These are phyloP conservation scores for Xylariaceae sp. DNA, from an alignment of 2,329 filamentous ascomycete genomes.

Conservation along the genomic window DNA sequence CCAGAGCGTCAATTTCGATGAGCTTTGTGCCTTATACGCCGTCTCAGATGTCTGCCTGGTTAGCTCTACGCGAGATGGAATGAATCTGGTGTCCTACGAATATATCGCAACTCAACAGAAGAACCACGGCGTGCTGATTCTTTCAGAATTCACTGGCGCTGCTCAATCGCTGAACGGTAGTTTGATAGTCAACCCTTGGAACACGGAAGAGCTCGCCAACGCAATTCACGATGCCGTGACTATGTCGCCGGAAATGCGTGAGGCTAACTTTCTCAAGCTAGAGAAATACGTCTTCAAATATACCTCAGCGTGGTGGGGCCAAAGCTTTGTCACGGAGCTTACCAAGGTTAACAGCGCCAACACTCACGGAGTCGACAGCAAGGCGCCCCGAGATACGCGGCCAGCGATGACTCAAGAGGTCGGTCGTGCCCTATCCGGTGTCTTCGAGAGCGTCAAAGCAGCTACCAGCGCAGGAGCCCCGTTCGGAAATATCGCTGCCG, in stretches of 20 bases:
- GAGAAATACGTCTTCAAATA: constrained; percentile 97
- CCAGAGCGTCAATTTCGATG: constrained; percentile 92
- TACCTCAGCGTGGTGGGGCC: constrained; percentile 95
- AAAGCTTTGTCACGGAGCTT: constrained; percentile 88
- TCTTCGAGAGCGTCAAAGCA: constrained; percentile 34
- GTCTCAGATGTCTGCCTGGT: constrained; percentile 92
- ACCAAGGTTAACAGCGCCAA: constrained; percentile 48
- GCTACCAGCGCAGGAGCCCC: constrained; percentile 32
- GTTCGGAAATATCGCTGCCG: constrained; percentile 19
- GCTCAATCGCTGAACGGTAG: constrained; percentile 93
- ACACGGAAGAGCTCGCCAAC: constrained; percentile 91
- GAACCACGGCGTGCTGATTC: constrained; percentile 88
- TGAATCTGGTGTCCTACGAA: constrained; percentile 98
- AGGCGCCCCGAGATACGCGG: constrained; percentile 18
- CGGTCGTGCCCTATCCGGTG: constrained; percentile 30
- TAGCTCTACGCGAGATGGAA: constrained; percentile 94
- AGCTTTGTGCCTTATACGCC: constrained; percentile 90
- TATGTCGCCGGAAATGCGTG: constrained; percentile 87
- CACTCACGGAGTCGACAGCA: constrained; percentile 29
- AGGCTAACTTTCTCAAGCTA: constrained; percentile 86
- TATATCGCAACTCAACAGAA: constrained; percentile 94
- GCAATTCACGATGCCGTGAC: constrained; percentile 96
- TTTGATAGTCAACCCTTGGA: constrained; percentile 97
- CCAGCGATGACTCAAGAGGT: constrained; percentile 27
- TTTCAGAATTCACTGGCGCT: constrained; percentile 95